Evolutionary conservation across 495 filamentous ascomycete genomes (phyloP).

Genomic region (Tuber brumale): DNA sequence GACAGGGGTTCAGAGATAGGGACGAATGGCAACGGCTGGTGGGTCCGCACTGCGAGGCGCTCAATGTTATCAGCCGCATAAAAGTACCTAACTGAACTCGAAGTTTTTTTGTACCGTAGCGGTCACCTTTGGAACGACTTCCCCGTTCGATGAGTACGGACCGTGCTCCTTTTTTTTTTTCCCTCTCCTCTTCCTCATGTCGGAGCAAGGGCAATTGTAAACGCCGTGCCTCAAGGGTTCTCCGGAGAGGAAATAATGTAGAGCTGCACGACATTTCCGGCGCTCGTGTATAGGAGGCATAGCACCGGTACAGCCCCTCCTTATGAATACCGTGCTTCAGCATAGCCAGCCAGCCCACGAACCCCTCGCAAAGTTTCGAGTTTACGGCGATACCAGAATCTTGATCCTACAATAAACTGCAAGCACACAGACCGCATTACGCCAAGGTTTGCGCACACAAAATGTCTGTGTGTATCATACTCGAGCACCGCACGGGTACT

Average conservation of each 20-base stretch:
- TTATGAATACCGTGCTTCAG: background rate
- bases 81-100: conserved; percentile 35
- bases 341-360: background rate
- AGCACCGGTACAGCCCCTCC: too few relatives aligned
- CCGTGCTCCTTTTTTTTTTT: conserved; percentile 4
- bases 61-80: conserved; percentile 38
- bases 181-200: conserved; percentile 13
- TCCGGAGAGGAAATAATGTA: conserved; percentile 9
- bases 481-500: background rate
- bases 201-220: conserved; percentile 24
- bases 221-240: conserved; percentile 17
- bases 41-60: conserved; percentile 26
- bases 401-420: background rate
- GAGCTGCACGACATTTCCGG: conserved; percentile 33
- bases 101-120: conserved; percentile 13
- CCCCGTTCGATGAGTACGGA: conserved; percentile 5
- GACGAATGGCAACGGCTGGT: conserved; percentile 30
- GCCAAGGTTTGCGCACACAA: conserved; percentile 2
- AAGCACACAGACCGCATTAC: conserved; percentile 2
- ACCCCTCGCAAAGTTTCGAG: background rate
- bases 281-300: background rate
- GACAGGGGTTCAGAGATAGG: conserved; percentile 28
- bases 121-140: conserved; percentile 20
- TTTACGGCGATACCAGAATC: background rate
- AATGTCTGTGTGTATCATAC: background rate